These are phyloP conservation scores for Scedosporium boydii DNA, from an alignment of 2,329 filamentous ascomycete species.

Conservation along the genomic window DNA sequence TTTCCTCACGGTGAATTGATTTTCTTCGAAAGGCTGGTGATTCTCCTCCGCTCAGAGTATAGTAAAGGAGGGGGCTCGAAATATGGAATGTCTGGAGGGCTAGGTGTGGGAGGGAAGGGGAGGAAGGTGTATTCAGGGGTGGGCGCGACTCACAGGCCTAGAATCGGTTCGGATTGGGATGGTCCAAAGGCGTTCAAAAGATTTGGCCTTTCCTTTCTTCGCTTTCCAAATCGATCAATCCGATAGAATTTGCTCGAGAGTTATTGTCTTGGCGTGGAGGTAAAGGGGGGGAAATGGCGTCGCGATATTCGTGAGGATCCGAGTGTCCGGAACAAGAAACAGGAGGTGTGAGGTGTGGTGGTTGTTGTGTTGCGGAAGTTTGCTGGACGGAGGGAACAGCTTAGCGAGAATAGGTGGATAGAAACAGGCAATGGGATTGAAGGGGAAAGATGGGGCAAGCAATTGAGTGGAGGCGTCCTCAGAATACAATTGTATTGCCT, in stretches of 20 bases:
- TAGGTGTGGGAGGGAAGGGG: neutral
- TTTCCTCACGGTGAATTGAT: neutral
- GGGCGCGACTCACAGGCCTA: conserved; percentile 6
- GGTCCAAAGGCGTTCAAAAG: neutral
- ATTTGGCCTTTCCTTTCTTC: neutral
- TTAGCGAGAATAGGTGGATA: neutral
- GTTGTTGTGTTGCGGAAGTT: conserved; percentile 1
- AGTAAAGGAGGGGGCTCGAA: neutral
- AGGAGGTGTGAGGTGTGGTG: neutral
- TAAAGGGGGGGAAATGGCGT: neutral
- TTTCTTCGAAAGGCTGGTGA: neutral
- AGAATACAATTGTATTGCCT: too few species aligned
- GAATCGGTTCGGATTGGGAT: neutral
- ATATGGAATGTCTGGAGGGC: neutral
- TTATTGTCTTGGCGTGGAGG: neutral
- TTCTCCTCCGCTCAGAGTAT: neutral
- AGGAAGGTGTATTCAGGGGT: neutral
- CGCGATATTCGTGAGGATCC: conserved; percentile 1
- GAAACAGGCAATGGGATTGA: neutral
- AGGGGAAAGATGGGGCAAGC: neutral
- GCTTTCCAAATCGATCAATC: neutral
- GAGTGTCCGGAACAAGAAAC: neutral
- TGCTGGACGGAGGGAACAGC: neutral
- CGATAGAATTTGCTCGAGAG: neutral
- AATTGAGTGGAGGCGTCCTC: neutral